These are phyloP conservation scores for Terana coerulea DNA, from an alignment of 768 basidiomycete species.

Conservation along the genomic window DNA sequence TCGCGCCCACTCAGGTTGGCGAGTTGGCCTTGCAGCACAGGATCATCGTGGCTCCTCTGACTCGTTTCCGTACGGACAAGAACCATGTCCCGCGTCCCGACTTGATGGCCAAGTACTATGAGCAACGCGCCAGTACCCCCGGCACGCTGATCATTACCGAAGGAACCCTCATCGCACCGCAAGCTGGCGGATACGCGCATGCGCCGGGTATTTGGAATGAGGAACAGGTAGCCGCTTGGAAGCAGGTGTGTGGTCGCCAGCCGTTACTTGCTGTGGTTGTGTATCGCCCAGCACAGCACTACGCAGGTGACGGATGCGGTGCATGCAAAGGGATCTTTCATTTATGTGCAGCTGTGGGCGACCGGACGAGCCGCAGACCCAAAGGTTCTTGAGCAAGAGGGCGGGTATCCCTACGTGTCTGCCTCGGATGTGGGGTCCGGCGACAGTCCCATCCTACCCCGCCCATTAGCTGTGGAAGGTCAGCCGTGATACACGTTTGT, in stretches of 20 bases:
- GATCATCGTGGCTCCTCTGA: constrained; percentile 48
- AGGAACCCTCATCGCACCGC: constrained; percentile 45
- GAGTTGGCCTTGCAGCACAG: constrained; percentile 38
- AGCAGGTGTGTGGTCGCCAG: constrained; percentile 26
- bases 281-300: no score
- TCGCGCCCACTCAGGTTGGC: constrained; percentile 43
- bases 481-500: not conserved
- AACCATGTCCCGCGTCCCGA: constrained; percentile 32
- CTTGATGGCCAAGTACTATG: constrained; percentile 26
- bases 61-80: constrained; percentile 35
- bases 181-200: constrained; percentile 39
- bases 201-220: constrained; percentile 58
- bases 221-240: constrained; percentile 51
- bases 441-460: constrained; percentile 5
- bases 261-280: not conserved
- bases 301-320: constrained; percentile 53
- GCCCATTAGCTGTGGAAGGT: constrained; percentile 17
- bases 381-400: constrained; percentile 24
- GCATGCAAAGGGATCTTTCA: constrained; percentile 45
- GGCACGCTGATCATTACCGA: constrained; percentile 54
- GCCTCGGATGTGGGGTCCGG: constrained; percentile 18
- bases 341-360: constrained; percentile 55
- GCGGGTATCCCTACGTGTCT: constrained; percentile 28
- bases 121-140: constrained; percentile 37
- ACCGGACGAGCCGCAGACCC: constrained; percentile 38